Evolutionary conservation across 2,329 filamentous ascomycete species (phyloP).

Genomic region (Elsinoe necatrix): DNA sequence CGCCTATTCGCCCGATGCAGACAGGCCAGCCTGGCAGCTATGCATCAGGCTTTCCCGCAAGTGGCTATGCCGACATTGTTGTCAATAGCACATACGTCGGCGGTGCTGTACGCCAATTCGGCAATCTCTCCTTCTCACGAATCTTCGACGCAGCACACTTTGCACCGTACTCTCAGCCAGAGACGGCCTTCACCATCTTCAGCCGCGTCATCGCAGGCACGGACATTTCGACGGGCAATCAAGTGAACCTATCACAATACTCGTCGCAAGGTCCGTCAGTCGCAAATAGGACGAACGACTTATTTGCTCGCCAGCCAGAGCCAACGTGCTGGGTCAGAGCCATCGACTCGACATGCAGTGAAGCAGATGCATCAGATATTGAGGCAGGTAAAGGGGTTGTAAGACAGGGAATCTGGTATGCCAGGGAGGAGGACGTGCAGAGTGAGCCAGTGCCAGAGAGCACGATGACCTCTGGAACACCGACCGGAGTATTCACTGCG

Average conservation of each 20-base stretch:
- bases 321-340: conserved; percentile 55
- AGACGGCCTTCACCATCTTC: conserved; percentile 9
- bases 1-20: conserved; percentile 44
- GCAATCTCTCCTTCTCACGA: conserved; percentile 30
- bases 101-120: conserved; percentile 30
- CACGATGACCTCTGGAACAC: not conserved
- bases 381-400: conserved; percentile 46
- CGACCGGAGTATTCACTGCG: conserved; percentile 33
- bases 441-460: not conserved
- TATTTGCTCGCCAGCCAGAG: conserved; percentile 39
- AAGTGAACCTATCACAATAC: conserved; percentile 45
- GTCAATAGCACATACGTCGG: conserved; percentile 31
- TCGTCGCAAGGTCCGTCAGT: conserved; percentile 50
- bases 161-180: conserved; percentile 29
- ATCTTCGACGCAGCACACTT: conserved; percentile 31
- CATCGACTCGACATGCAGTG: conserved; percentile 44
- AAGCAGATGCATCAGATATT: conserved; percentile 43
- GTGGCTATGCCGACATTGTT: conserved; percentile 27
- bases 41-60: conserved; percentile 22
- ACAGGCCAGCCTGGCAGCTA: conserved; percentile 35
- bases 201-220: conserved; percentile 17
- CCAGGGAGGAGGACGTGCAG: conserved; percentile 19
- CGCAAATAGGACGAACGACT: conserved; percentile 48
- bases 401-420: conserved; percentile 52
- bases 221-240: conserved; percentile 46